Percentiles rank a stretch among this genome's conserved stretches.
These are phyloP conservation scores for Penicillium dipodomyicola DNA, from an alignment of 495 filamentous ascomycete species.

Conservation along the genomic window DNA sequence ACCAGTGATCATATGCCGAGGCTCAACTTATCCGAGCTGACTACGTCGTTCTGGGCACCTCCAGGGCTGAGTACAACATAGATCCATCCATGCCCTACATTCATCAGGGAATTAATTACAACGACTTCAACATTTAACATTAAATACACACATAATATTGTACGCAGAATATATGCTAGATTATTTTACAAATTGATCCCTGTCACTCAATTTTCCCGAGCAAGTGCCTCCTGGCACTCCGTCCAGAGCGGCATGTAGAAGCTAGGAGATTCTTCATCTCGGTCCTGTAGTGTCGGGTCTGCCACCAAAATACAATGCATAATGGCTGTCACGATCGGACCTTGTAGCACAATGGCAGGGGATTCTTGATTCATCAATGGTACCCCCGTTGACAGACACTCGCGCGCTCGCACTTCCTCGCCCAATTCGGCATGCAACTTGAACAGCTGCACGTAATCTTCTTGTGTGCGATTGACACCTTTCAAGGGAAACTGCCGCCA, in stretches of 20 bases:
- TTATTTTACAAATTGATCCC: constrained; percentile 16
- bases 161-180: constrained; percentile 11
- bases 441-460: constrained; percentile 59
- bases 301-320: constrained; percentile 52
- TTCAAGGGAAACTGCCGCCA: constrained; percentile 58
- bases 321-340: constrained; percentile 40
- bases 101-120: background rate
- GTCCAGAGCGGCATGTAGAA: constrained; percentile 32
- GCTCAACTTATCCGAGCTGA: constrained; percentile 24
- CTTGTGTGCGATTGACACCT: constrained; percentile 46
- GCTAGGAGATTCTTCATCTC: constrained; percentile 20
- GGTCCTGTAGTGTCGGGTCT: constrained; percentile 44
- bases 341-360: constrained; percentile 47
- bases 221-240: constrained; percentile 29
- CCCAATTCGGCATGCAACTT: constrained; percentile 46
- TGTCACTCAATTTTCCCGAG: constrained; percentile 1
- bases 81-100: background rate
- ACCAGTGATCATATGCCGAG: constrained; percentile 16
- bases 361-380: constrained; percentile 59
- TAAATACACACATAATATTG: constrained; percentile 4
- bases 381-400: constrained; percentile 50
- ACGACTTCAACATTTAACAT: constrained; percentile 6
- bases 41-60: constrained; percentile 6
- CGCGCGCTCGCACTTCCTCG: constrained; percentile 45
- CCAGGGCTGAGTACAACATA: background rate